These are phyloP conservation scores for Calonectria henricotiae DNA, from an alignment of 2,329 filamentous ascomycete genomes.

Conservation along the genomic window DNA sequence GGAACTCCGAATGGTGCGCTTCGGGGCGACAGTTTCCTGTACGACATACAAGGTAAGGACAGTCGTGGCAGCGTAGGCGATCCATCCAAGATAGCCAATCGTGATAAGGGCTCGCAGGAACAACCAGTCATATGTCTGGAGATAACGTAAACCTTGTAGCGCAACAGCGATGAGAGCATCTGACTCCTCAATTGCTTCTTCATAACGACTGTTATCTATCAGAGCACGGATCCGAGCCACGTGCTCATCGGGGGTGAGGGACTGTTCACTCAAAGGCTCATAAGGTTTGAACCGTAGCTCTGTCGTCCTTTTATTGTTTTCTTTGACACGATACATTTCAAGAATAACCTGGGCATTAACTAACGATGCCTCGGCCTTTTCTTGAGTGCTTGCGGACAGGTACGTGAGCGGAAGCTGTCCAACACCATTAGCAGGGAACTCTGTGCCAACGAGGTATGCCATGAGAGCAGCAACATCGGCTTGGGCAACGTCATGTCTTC, in stretches of 20 bases:
- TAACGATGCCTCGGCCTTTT: conserved; percentile 88
- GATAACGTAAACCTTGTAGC: conserved; percentile 88
- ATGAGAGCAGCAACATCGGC: conserved; percentile 96
- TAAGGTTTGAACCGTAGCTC: conserved; percentile 87
- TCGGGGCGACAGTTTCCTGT: conserved; percentile 76
- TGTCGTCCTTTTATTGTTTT: conserved; percentile 83
- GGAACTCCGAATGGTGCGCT: conserved; percentile 73
- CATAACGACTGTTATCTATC: conserved; percentile 77
- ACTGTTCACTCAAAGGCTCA: conserved; percentile 75
- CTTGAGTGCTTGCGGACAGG: conserved; percentile 78
- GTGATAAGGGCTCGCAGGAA: conserved; percentile 93
- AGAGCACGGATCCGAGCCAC: conserved; percentile 78
- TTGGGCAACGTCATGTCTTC: conserved; percentile 92
- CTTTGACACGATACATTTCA: conserved; percentile 97
- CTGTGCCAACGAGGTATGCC: conserved; percentile 89
- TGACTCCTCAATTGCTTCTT: conserved; percentile 86
- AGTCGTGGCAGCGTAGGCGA: conserved; percentile 90
- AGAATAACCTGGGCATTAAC: conserved; percentile 90
- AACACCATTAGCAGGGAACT: conserved; percentile 97
- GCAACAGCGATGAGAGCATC: conserved; percentile 83
- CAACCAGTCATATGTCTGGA: conserved; percentile 99
- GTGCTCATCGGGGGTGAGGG: conserved; percentile 77
- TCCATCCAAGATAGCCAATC: conserved; percentile 94
- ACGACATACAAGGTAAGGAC: conserved; percentile 92
- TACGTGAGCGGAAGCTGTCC: conserved; percentile 92